Base-by-base conservation (phyloP, 73 alveolate genomes). In the Stentor coeruleus region DNA sequence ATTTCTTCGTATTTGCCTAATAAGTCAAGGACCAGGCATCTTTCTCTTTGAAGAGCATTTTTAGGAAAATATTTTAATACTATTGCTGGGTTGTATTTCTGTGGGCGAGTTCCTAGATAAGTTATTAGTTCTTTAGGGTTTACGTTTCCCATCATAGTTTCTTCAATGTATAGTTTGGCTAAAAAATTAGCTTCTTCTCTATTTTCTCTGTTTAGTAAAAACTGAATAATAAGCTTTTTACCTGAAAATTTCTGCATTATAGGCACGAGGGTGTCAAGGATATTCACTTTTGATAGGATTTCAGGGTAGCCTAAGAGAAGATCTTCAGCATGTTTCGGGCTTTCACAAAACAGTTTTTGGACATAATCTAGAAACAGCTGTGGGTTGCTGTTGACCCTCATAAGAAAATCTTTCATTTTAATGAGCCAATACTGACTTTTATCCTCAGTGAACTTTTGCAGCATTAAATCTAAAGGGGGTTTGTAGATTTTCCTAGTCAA, bases 1-100 rank as follows among this genome's bases (percentile, higher is more conserved):
- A 66, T 66, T 66, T 66, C 79, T 66, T 66, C 79, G 41, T 66
- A 66, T 66, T 31, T 66, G n/a, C 79, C 79, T 1, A 66, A 11
- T 0, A 66, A 26, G 39, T 66, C 79, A 20, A 66, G 41, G 1
- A 66, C n/a, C 33, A 66, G 41, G 41, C 79, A 66, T 66, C 79
- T 20, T 31, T 66, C 79, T 66, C 79, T 20, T 2, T 66, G 79
- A 2, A 66, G 79, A 66, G 11, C 20, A 20, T 31, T 26, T 33
- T 66, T 66, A 26, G 79, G 79, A 33, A 66, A 66, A 33, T 66
- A 66, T 15, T 37, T 66, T 66, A 66, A 33, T 1, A 66, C 79
- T 33, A 31, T 33, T 66, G n/a, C 36, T 66, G 79, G 79, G 41
- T 66, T 40, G 33, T 66, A 66, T 66, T 31, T 66, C 14, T 20